These are phyloP conservation scores for Davidsoniella neocaledoniae DNA, from an alignment of 2,329 filamentous ascomycete genomes.

Conservation along the genomic window DNA sequence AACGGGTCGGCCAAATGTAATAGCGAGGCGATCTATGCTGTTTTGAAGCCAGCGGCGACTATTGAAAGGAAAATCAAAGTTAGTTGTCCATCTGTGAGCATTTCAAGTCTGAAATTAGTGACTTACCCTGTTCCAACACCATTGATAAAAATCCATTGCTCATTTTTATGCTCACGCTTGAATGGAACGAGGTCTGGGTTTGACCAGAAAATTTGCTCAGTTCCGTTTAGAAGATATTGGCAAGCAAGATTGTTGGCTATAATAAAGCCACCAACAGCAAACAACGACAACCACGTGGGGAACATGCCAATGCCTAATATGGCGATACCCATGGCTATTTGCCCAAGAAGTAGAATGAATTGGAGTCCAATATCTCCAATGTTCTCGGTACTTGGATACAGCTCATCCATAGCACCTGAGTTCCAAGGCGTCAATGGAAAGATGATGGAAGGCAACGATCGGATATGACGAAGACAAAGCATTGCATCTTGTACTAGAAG, in stretches of 20 bases:
- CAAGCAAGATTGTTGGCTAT: conserved; percentile 35
- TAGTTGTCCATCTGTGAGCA: conserved; percentile 11
- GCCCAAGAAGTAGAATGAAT: conserved; percentile 37
- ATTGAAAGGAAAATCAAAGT: not conserved
- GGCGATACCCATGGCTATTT: conserved; percentile 43
- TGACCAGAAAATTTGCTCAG: conserved; percentile 30
- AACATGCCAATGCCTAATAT: conserved; percentile 31
- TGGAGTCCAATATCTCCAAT: conserved; percentile 41
- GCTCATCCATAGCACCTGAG: conserved; percentile 43
- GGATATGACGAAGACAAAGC: conserved; percentile 28
- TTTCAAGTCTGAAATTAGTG: too few relatives aligned
- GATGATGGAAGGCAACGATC: conserved; percentile 44
- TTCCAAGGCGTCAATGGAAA: conserved; percentile 36
- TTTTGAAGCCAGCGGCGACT: conserved; percentile 50
- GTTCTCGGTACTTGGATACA: conserved; percentile 42
- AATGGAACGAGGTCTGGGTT: conserved; percentile 34
- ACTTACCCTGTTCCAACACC: conserved; percentile 48
- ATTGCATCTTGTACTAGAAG: conserved; percentile 21
- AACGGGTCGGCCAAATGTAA: conserved; percentile 55
- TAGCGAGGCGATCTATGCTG: conserved; percentile 53
- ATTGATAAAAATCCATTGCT: conserved; percentile 70
- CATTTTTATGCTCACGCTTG: conserved; percentile 35
- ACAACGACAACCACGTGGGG: conserved; percentile 30
- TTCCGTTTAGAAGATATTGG: conserved; percentile 33
- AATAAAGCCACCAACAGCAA: conserved; percentile 28